Evolutionary conservation across 768 basidiomycete species (phyloP).

Genomic region (Saitozyma podzolica): DNA sequence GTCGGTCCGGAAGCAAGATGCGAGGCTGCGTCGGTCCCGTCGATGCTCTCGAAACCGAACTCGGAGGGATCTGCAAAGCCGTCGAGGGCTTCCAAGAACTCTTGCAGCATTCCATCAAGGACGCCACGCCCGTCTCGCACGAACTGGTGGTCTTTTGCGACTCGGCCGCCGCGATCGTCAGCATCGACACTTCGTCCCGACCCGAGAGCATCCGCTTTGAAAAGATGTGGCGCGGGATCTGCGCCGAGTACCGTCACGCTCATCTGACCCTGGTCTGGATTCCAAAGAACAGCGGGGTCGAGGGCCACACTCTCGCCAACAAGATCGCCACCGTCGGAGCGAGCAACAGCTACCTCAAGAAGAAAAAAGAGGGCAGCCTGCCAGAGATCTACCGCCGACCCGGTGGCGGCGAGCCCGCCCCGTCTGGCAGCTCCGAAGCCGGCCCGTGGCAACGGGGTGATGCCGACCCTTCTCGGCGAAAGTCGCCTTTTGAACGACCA

Average conservation of each 20-base stretch:
- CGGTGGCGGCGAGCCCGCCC: conserved; percentile 34
- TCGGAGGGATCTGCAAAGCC: conserved; percentile 49
- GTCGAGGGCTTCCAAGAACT: conserved; percentile 44
- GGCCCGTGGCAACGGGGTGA: conserved; percentile 46
- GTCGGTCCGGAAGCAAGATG: conserved; percentile 42
- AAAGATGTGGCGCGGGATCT: conserved; percentile 41
- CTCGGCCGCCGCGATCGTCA: conserved; percentile 49
- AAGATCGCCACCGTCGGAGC: conserved; percentile 46
- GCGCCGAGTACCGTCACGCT: conserved; percentile 37
- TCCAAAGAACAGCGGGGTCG: conserved; percentile 40
- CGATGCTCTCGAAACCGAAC: conserved; percentile 47
- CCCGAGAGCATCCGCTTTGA: conserved; percentile 45
- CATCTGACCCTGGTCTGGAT: conserved; percentile 51
- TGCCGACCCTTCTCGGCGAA: conserved; percentile 37
- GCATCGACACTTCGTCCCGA: conserved; percentile 46
- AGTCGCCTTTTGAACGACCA: conserved; percentile 29
- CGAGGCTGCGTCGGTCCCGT: conserved; percentile 40
- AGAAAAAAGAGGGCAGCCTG: conserved; percentile 35
- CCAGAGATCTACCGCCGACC: conserved; percentile 27
- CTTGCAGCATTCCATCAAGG: conserved; percentile 32
- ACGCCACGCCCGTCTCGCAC: conserved; percentile 31
- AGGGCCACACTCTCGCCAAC: conserved; percentile 47
- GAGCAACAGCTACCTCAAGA: conserved; percentile 46
- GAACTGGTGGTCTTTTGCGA: conserved; percentile 50
- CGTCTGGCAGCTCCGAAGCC: conserved; percentile 33